Conservation (phyloP, 2,329 filamentous ascomycete species). For the Phyllosticta paracitricarpa region DNA sequence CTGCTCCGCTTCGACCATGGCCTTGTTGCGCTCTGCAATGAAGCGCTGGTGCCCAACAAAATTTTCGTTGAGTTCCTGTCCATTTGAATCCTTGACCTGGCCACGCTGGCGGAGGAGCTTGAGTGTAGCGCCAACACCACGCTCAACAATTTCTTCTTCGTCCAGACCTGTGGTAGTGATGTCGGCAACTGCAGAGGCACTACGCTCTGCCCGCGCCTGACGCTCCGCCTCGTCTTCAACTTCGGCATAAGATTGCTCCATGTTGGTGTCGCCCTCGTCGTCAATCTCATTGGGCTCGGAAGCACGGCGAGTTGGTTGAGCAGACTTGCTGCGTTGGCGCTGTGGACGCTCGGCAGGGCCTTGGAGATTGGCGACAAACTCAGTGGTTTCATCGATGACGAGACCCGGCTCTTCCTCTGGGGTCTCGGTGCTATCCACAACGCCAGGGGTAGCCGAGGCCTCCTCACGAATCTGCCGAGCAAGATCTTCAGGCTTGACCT, state of each 20-base stretch:
- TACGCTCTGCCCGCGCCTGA: constrained; percentile 20
- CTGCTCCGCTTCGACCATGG: constrained; percentile 69
- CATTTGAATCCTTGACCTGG: constrained; percentile 57
- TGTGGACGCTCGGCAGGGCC: constrained; percentile 43
- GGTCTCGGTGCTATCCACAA: constrained; percentile 51
- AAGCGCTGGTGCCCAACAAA: constrained; percentile 68
- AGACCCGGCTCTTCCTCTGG: constrained; percentile 54
- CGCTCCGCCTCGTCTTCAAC: constrained; percentile 40
- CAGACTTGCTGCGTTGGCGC: constrained; percentile 35
- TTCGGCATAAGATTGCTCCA: constrained; percentile 43
- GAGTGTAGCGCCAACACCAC: constrained; percentile 73
- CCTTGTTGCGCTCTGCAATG: constrained; percentile 65
- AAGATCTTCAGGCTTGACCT: constrained; percentile 74
- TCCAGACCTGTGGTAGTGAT: constrained; percentile 65
- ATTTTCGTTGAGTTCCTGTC: constrained; percentile 54
- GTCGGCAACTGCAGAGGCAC: constrained; percentile 36
- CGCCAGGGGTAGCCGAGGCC: constrained; percentile 35
- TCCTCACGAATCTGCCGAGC: constrained; percentile 68
- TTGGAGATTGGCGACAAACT: constrained; percentile 81
- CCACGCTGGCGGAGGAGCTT: constrained; percentile 77
- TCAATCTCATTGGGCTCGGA: constrained; percentile 21
- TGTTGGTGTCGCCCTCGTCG: constrained; percentile 44
- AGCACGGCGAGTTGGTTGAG: constrained; percentile 17
- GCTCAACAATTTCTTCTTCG: constrained; percentile 69
- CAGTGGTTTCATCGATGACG: constrained; percentile 90